phyloP scores from a whole-genome alignment of 2,329 filamentous ascomycete species.

The Pestalotiopsis sp. region DNA sequence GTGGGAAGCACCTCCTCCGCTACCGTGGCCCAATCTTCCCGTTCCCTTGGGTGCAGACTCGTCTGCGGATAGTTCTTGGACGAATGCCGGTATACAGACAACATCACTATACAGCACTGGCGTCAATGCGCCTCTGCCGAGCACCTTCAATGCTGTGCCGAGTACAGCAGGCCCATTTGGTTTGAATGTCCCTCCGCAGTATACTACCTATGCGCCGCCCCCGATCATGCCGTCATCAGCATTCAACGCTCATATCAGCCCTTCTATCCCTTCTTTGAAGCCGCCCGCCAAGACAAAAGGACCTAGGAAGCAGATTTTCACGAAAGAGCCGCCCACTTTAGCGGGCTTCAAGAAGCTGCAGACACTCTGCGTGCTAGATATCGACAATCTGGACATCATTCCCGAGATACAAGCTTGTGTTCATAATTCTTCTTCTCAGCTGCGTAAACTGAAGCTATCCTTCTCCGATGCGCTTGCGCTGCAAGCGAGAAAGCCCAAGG shows the following conservation, averaged over 20 bases:
- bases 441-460: constrained; percentile 58
- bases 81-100: not conserved
- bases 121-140: not conserved
- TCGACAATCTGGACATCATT: constrained; percentile 58
- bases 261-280: constrained; percentile 38
- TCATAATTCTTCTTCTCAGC: constrained; percentile 53
- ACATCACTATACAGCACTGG: not conserved
- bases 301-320: constrained; percentile 30
- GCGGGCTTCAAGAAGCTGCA: constrained; percentile 59
- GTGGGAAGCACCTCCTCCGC: constrained; percentile 50
- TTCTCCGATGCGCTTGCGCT: constrained; percentile 55
- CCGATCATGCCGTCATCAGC: constrained; percentile 31
- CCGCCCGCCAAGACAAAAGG: constrained; percentile 34
- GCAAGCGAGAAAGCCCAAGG: constrained; percentile 44
- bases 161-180: not conserved
- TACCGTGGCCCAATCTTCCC: constrained; percentile 34
- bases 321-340: constrained; percentile 52
- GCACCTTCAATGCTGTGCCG: not conserved
- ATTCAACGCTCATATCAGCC: constrained; percentile 19
- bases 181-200: not conserved
- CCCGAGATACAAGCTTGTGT: constrained; percentile 59
- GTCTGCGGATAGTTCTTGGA: not conserved
- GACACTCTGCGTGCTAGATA: constrained; percentile 58
- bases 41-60: not conserved
- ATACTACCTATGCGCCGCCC: constrained; percentile 20